Conservation (phyloP, 371 early-diverging fungal genomes). For the Conidiobolus coronatus region DNA sequence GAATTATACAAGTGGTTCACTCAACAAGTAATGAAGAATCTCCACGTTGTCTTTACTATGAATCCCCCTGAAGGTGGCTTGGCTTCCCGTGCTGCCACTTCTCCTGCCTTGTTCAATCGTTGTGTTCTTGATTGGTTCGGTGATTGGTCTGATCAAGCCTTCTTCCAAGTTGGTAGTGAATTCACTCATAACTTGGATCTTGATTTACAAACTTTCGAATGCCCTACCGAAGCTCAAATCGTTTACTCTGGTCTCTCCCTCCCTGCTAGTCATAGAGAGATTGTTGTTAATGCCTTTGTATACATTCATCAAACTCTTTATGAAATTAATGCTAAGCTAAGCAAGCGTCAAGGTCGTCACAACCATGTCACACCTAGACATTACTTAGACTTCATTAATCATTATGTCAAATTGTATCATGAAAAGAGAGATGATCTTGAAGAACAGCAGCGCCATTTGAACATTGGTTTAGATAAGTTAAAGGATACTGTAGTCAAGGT, state of each 20-base stretch:
- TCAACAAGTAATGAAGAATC: slow-evolving; percentile 81
- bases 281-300: slow-evolving; percentile 76
- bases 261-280: slow-evolving; percentile 60
- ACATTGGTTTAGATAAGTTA: slow-evolving; percentile 90
- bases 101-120: slow-evolving; percentile 97
- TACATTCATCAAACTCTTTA: slow-evolving; percentile 77
- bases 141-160: slow-evolving; percentile 94
- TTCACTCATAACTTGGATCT: slow-evolving; percentile 80
- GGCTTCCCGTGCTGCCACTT: slow-evolving; percentile 85
- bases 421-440: slow-evolving; percentile 89
- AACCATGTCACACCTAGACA: slow-evolving; percentile 91
- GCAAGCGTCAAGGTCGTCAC: slow-evolving; percentile 52
- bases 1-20: slow-evolving; percentile 97
- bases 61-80: slow-evolving; percentile 90
- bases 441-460: slow-evolving; percentile 94
- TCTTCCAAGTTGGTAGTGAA: slow-evolving; percentile 92
- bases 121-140: slow-evolving; percentile 99
- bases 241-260: slow-evolving; percentile 50
- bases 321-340: slow-evolving; percentile 61
- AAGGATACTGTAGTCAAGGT: slow-evolving; percentile 90
- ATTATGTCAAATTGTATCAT: slow-evolving; percentile 71
- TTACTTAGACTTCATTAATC: slow-evolving; percentile 89
- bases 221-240: slow-evolving; percentile 54
- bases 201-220: slow-evolving; percentile 38
- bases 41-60: slow-evolving; percentile 98